Conservation (phyloP, 768 basidiomycete species). For the Tulasnella sp. region DNA sequence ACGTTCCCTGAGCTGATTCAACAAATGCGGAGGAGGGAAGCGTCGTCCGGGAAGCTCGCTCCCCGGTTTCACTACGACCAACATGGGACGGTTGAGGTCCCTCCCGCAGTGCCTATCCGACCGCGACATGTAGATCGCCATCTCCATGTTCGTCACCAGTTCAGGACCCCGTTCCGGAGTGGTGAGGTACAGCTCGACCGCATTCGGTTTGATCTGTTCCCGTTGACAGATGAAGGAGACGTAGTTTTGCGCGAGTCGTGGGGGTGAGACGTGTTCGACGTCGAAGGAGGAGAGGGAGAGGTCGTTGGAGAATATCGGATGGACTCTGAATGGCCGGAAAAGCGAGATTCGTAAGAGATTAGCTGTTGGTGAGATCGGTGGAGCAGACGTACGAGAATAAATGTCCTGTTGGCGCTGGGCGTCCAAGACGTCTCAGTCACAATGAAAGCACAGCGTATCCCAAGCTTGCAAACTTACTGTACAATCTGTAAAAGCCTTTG, state of each 20-base stretch:
- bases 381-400: not conserved
- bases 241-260: not conserved
- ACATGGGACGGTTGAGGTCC: not conserved
- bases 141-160: not conserved
- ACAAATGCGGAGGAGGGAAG: not conserved
- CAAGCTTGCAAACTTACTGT: not conserved
- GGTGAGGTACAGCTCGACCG: not conserved
- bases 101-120: not conserved
- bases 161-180: not conserved
- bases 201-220: not conserved
- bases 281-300: not conserved
- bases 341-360: not conserved
- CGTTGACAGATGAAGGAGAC: not conserved
- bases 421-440: not conserved
- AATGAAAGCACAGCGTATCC: not conserved
- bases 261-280: not conserved
- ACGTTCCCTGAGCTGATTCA: too few species aligned
- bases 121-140: not conserved
- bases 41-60: not conserved
- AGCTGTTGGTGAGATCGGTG: not conserved
- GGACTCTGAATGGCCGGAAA: not conserved
- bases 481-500: not conserved
- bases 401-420: not conserved
- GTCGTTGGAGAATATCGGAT: conserved; percentile 2
- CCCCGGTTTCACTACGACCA: not conserved